Percentiles rank a stretch among this genome's conserved stretches.
These are phyloP conservation scores for Brettanomyces nanus DNA, from an alignment of 805 yeast genomes.

Conservation along the genomic window DNA sequence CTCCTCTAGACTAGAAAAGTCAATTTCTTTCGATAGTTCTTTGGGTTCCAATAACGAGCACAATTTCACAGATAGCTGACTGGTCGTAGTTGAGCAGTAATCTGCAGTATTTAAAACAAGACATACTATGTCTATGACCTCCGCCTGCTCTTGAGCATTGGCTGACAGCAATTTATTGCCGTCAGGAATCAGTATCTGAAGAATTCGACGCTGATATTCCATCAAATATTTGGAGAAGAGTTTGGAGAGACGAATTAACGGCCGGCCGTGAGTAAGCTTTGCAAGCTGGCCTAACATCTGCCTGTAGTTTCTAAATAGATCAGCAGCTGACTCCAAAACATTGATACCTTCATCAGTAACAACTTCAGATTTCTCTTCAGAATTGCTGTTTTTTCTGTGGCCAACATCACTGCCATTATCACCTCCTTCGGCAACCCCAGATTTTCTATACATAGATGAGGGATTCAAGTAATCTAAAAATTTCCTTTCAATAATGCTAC, in stretches of 20 bases:
- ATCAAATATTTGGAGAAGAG: conserved; percentile 61
- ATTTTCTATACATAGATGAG: conserved; percentile 39
- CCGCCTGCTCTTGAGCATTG: conserved; percentile 35
- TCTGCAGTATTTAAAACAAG: conserved; percentile 82
- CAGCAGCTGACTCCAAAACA: conserved; percentile 82
- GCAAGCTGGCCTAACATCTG: conserved; percentile 64
- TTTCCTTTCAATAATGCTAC: conserved; percentile 49
- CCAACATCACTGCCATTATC: conserved; percentile 9
- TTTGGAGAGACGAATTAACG: conserved; percentile 41
- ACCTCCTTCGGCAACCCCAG: conserved; percentile 24
- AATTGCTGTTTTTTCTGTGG: background rate
- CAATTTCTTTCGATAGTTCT: conserved; percentile 31
- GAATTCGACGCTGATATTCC: conserved; percentile 46
- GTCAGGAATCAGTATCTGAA: conserved; percentile 42
- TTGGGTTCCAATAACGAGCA: conserved; percentile 29
- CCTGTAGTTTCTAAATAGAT: conserved; percentile 71
- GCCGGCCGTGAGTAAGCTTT: conserved; percentile 43
- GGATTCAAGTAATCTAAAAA: conserved; percentile 57
- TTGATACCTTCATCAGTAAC: conserved; percentile 23
- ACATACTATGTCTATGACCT: conserved; percentile 59
- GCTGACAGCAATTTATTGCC: conserved; percentile 20
- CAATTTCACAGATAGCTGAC: conserved; percentile 63
- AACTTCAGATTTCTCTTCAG: conserved; percentile 1
- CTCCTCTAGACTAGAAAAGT: conserved; percentile 50
- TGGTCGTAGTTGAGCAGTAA: conserved; percentile 70